These are phyloP conservation scores for Agaricus sinodeliciosus DNA, from an alignment of 768 basidiomycete genomes.

Conservation along the genomic window DNA sequence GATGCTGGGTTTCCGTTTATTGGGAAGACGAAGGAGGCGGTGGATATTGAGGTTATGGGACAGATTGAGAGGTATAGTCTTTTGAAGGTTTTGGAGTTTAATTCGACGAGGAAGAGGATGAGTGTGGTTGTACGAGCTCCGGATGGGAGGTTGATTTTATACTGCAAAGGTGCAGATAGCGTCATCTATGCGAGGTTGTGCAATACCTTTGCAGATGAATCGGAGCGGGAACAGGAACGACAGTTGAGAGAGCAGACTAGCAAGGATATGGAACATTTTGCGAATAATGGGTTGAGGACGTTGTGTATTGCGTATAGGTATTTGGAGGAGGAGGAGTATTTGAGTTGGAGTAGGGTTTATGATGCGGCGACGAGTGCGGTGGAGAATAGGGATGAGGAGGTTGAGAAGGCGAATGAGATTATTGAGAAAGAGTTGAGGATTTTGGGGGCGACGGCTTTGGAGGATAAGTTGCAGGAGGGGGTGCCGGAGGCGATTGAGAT, in stretches of 20 bases:
- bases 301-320: conserved; percentile 82
- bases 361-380: conserved; percentile 76
- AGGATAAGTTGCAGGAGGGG: conserved; percentile 96
- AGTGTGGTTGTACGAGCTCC: conserved; percentile 84
- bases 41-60: conserved; percentile 92
- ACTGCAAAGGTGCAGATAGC: conserved; percentile 96
- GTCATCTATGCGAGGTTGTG: conserved; percentile 83
- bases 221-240: conserved; percentile 63
- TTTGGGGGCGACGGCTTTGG: conserved; percentile 91
- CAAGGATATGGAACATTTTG: conserved; percentile 89
- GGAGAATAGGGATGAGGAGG: conserved; percentile 82
- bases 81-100: conserved; percentile 87
- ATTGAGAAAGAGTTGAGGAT: conserved; percentile 82
- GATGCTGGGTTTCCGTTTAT: conserved; percentile 94
- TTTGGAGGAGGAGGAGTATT: conserved; percentile 78
- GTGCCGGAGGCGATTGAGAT: conserved; percentile 95
- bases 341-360: conserved; percentile 71
- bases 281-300: conserved; percentile 88
- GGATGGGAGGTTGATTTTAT: conserved; percentile 75
- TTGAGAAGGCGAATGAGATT: conserved; percentile 79
- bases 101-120: conserved; percentile 92
- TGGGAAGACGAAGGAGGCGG: conserved; percentile 57
- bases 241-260: conserved; percentile 69
- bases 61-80: conserved; percentile 76
- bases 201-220: too few relatives aligned